phyloP scores from a whole-genome alignment of 768 basidiomycete genomes.

The Tulasnella sp. region DNA sequence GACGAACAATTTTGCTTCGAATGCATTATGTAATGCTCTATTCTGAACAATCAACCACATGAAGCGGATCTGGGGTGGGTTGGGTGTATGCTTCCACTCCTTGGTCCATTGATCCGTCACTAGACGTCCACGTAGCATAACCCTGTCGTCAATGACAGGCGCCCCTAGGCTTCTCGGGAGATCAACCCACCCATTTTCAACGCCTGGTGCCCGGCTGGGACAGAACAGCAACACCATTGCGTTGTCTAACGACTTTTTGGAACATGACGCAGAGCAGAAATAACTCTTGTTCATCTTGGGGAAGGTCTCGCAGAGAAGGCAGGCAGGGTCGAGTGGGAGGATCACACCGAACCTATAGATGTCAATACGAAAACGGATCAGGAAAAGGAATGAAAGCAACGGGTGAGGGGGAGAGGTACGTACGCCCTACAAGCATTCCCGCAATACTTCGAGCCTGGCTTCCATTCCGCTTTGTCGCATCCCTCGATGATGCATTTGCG shows the following conservation, averaged over 20 bases:
- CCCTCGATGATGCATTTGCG: constrained; percentile 6
- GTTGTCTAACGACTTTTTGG: neutral
- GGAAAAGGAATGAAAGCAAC: neutral
- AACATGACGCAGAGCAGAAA: neutral
- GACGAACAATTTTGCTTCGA: neutral
- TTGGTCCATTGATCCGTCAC: neutral
- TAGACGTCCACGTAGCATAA: neutral
- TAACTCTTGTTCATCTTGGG: neutral
- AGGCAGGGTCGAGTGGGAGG: neutral
- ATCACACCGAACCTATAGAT: neutral
- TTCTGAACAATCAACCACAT: neutral
- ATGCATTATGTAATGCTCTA: neutral
- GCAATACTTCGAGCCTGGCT: constrained; percentile 2
- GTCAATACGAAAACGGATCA: too few relatives aligned
- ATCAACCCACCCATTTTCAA: neutral
- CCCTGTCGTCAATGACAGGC: too few relatives aligned
- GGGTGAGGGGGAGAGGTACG: neutral
- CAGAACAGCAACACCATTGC: neutral
- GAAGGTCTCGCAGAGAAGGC: neutral
- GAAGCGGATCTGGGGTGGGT: neutral
- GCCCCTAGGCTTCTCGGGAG: too few relatives aligned
- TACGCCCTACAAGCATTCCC: neutral
- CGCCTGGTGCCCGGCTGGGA: neutral
- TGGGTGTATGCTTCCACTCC: neutral
- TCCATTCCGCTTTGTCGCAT: neutral